Base-by-base conservation (phyloP, 345 rosid genomes). In the Arabis alpina region DNA sequence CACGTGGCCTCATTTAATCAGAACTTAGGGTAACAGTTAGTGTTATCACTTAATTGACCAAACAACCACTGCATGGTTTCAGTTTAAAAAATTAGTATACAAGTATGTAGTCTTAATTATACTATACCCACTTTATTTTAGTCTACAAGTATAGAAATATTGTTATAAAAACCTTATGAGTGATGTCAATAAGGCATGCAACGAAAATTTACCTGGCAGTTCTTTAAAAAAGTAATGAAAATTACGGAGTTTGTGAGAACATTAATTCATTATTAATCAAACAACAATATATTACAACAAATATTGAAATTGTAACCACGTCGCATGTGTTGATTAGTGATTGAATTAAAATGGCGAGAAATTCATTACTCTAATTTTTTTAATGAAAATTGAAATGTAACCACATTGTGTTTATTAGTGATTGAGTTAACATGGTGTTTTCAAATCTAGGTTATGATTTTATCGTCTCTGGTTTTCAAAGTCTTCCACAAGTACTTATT, bases 1-100 rank as follows among this genome's bases (percentile, higher is more conserved):
- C 79, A 76, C 79, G 79, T 76, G 79, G 61, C 75, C 7, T 30
- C 74, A 14, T 54, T 68, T 69, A 63, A 54, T 69, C 74, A 54
- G 24, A 11, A 2, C 45, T 66, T 73, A 73, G 54, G 72, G 66
- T 2, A 50, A 27, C 72, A 73, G 2, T 73, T 66, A 73, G 61
- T 74, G 24, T 51, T 14, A 28, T 65, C 61, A 73, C 61, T 66
- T 73, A 8, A 50, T 56, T 64, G 16, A 72, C 48, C 76, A 37
- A 48, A 48, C 77, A 73, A 56, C 60, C 71, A 56, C 66, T 56
- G 65, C 70, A 55, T 72, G 64, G 47, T 54, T 44, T 62, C 50
- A 5, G 10, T 53, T 13, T 5, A 34, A 0, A 19, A 24, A 13
- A 30, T 8, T 8, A 19, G 23, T 19, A 7, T 41, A 32, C 8